Base-by-base conservation (phyloP, 2,329 filamentous ascomycete genomes). In the Rhynchosporium secalis region DNA sequence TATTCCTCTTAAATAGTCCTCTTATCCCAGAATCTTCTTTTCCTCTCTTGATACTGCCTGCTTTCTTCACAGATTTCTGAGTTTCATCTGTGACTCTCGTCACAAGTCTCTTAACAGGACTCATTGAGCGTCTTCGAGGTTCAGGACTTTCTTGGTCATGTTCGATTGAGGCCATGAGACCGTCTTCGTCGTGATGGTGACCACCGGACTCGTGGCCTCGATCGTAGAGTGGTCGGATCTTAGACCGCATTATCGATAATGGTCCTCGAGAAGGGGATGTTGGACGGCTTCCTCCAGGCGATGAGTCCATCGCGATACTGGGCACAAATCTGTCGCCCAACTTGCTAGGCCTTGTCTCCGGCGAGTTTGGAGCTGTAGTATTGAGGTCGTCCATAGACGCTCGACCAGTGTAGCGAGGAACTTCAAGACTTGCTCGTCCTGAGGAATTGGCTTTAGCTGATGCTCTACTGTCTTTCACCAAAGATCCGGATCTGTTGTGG, bases 1-100 rank as follows among this genome's bases (percentile, higher is more conserved):
- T 86, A 60, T 89, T 84, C 2, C 87, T 88, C 76, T 92, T 94
- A 76, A 96, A 89, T 54, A 96, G 87, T 6, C 88, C 86, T 47
- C 87, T 85, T 8, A 92, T 80, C 41, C 84, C 86, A 9, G 84
- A 85, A 45, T 83, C 78, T 45, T 82, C 79, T 60, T 70, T 73
- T 2, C 73, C 78, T 20, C 77, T 73, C 28, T 77, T 79, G n/a
- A 81, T 68, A 70, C 82, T 86, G 26, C 79, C 78, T 31, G 79
- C 75, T 49, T 78, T 81, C 64, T 77, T 76, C 63, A 80, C 78
- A 51, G 78, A 77, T 66, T 78, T 86, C 71, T 77, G 78, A 68
- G 73, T 79, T 61, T 82, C 79, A 29, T 80, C 79, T 15, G 77
- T 76, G 56, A 75, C 72, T 61, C 74, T 75, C 26, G 76, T 68